These are phyloP conservation scores for Blastocystis sp. DNA, from an alignment of 352 stramenopile species.

Conservation along the genomic window DNA sequence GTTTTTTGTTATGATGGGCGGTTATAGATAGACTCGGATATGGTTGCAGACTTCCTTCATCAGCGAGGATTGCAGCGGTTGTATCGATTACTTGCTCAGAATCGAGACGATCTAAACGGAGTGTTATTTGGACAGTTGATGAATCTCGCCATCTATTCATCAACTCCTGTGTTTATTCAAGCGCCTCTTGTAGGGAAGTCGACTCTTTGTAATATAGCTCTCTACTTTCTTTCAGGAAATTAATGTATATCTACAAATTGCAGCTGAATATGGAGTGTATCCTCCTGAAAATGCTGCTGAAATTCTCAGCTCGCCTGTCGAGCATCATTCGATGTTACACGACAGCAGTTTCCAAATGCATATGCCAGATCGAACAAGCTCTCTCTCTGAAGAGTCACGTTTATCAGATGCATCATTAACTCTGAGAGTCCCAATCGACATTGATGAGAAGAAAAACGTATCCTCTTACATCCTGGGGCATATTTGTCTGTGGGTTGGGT, in stretches of 20 bases:
- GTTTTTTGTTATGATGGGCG: neutral
- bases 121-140: conserved; percentile 36
- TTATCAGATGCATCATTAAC: neutral
- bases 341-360: neutral
- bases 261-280: neutral
- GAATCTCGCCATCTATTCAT: neutral
- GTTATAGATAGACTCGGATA: neutral
- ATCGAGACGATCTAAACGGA: neutral
- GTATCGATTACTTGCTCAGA: neutral
- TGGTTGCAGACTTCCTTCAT: conserved; percentile 14
- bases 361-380: neutral
- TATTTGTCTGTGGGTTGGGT: conserved; percentile 16
- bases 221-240: neutral
- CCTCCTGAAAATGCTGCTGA: neutral
- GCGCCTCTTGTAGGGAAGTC: neutral
- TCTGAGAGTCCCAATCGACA: neutral
- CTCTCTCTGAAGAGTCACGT: neutral
- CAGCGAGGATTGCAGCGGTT: neutral
- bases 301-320: neutral
- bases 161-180: neutral
- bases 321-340: neutral
- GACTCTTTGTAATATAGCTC: neutral
- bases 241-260: neutral
- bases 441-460: neutral
- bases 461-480: neutral